phyloP scores from a whole-genome alignment of 805 yeast genomes.

The Kluyveromyces lactis region DNA sequence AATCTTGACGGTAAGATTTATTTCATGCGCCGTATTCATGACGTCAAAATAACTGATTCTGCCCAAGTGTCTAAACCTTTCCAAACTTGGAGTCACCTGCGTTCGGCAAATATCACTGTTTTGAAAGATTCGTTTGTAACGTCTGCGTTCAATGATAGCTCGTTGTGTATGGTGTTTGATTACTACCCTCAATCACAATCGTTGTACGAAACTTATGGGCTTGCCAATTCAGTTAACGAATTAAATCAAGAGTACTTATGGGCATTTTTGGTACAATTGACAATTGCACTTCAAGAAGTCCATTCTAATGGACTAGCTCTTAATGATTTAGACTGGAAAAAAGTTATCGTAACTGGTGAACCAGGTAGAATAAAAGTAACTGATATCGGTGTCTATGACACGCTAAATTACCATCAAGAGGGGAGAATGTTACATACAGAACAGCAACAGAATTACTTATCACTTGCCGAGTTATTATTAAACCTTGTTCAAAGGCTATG shows the following conservation, averaged over 20 bases:
- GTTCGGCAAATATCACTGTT: conserved; percentile 47
- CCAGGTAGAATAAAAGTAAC: conserved; percentile 61
- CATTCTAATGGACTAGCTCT: conserved; percentile 50
- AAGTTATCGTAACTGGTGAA: conserved; percentile 63
- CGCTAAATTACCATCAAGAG: conserved; percentile 37
- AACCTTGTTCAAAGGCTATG: conserved; percentile 37
- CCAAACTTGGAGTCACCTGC: conserved; percentile 56
- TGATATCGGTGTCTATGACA: conserved; percentile 64
- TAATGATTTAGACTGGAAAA: conserved; percentile 57
- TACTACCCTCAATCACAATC: conserved; percentile 74
- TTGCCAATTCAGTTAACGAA: conserved; percentile 23
- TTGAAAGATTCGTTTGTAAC: conserved; percentile 80
- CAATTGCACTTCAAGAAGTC: conserved; percentile 56
- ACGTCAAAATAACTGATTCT: conserved; percentile 46
- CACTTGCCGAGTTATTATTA: conserved; percentile 54
- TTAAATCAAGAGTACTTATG: conserved; percentile 63
- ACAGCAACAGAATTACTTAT: conserved; percentile 48
- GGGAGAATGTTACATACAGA: conserved; percentile 19
- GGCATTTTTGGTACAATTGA: conserved; percentile 68
- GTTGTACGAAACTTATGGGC: conserved; percentile 58
- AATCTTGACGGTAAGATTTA: conserved; percentile 72
- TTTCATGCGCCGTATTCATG: conserved; percentile 66
- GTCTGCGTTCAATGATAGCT: conserved; percentile 72
- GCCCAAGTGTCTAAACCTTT: conserved; percentile 46
- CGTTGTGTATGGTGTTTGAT: conserved; percentile 74